Evolutionary conservation across 331 rosid genomes (phyloP).

Genomic region (Rhamnella rubrinervis): DNA sequence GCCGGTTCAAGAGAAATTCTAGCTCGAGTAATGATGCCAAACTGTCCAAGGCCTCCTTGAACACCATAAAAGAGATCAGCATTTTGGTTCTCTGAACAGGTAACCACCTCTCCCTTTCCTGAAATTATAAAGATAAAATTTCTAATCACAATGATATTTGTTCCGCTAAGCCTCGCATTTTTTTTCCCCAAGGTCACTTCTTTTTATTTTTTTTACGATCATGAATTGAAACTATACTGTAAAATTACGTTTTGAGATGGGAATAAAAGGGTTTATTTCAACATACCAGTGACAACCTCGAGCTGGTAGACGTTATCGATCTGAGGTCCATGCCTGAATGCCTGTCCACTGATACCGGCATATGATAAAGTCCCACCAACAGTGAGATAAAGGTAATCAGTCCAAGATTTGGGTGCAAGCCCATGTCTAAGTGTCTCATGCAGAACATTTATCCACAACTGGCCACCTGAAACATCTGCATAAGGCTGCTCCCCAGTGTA

Average conservation of each 20-base stretch:
- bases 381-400: slow-evolving; percentile 91
- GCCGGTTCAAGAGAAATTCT: slow-evolving; percentile 88
- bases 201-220: neutral
- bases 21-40: slow-evolving; percentile 88
- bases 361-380: slow-evolving; percentile 93
- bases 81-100: slow-evolving; percentile 67
- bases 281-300: slow-evolving; percentile 83
- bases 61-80: slow-evolving; percentile 76
- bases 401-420: slow-evolving; percentile 93
- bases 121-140: slow-evolving; percentile 13
- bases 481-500: slow-evolving; percentile 55
- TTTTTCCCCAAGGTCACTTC: neutral
- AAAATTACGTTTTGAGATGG: neutral
- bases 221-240: neutral
- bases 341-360: slow-evolving; percentile 95
- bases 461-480: slow-evolving; percentile 86
- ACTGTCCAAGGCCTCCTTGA: slow-evolving; percentile 97
- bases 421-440: slow-evolving; percentile 84
- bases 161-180: neutral
- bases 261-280: neutral
- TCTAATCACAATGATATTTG: neutral
- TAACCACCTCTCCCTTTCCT: slow-evolving; percentile 88
- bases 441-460: slow-evolving; percentile 88
- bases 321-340: slow-evolving; percentile 92
- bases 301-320: slow-evolving; percentile 71